Evolutionary conservation across 208 protist genomes (phyloP), one percentile per base, ranked within the genome.

Genomic region (Leishmania martiniquensis): DNA sequence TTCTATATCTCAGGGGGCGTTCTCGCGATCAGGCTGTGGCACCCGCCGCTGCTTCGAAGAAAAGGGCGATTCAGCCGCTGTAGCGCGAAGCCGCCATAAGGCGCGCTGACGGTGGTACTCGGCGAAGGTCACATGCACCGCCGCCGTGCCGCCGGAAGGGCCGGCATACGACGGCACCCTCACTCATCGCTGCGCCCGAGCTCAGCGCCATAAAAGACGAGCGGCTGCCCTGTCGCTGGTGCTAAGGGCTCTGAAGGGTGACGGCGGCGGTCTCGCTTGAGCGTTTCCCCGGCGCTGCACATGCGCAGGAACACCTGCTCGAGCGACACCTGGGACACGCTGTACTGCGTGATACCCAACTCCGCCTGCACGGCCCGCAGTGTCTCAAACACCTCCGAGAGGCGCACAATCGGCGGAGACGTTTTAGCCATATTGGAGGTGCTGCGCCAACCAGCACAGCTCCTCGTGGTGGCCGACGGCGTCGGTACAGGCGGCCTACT

Each of bases 291-390:
- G n/a, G 85, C 66, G 42, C 71, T 80, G 34, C 86, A 85, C 55
- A 94, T 76, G 37, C 83, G 86, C 55, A 95, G 75, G 63, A 95
- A 93, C 34, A 94, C 87, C 65, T 91, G 89, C 80, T 94, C 91
- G 39, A 95, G 83, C 17, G 88, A 91, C 1, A 89, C 88, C 62
- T 94, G 92, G 22, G 81, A 88, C 42, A 96, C 85, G 65, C 82
- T 90, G 81, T 96, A 96, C 75, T 96, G 85, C 15, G 85, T 90
- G 67, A 96, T 88, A 72, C 83, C 80, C 13, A 93, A 80, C 13
- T 62, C 37, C 10, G 74, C 79, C 75, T 89, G 70, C 44, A 86
- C 55, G 20, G 66, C 55, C 72, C 85, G 68, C 20, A 95, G 76
- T 55, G 80, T 70, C 59, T 82, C 71, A 65, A 94, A 94, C 34